These are phyloP conservation scores for Lactarius sp. DNA, from an alignment of 768 basidiomycete genomes.

Conservation along the genomic window DNA sequence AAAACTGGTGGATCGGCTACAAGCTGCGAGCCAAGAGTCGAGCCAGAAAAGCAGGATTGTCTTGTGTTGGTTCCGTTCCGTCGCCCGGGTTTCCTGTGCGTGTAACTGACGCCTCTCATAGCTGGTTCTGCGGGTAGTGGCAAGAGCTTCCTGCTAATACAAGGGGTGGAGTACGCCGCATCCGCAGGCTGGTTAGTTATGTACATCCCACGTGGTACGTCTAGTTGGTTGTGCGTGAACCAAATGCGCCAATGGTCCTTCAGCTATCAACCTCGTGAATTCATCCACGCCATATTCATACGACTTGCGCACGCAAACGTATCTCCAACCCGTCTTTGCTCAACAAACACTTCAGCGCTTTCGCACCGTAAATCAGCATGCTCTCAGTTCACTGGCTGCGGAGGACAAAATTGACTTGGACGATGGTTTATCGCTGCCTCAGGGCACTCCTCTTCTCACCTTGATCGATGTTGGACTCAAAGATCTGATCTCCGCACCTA, in stretches of 20 bases:
- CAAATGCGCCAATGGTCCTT: background rate
- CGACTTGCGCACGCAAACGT: constrained; percentile 70
- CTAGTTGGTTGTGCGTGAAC: background rate
- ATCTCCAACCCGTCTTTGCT: constrained; percentile 64
- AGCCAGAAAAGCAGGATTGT: constrained; percentile 55
- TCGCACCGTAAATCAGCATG: constrained; percentile 49
- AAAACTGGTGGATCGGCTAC: constrained; percentile 47
- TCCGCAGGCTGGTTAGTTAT: constrained; percentile 73
- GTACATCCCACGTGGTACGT: constrained; percentile 75
- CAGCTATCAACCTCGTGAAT: constrained; percentile 61
- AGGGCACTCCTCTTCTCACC: constrained; percentile 47
- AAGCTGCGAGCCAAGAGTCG: constrained; percentile 42
- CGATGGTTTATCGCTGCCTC: constrained; percentile 41
- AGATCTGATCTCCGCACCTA: constrained; percentile 48
- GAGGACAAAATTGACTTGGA: constrained; percentile 43
- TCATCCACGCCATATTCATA: constrained; percentile 70
- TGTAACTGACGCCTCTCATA: constrained; percentile 31
- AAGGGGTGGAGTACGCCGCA: constrained; percentile 65
- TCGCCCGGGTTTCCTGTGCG: background rate
- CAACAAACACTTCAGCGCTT: constrained; percentile 61
- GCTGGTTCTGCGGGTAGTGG: constrained; percentile 73
- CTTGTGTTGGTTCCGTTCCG: constrained; percentile 47
- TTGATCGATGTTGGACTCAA: constrained; percentile 57
- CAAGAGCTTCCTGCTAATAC: constrained; percentile 74
- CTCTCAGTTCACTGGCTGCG: constrained; percentile 42